Percentiles rank a stretch among this genome's conserved stretches.
phyloP scores from a whole-genome alignment of 192 early-diverging fungal species.

The Umbelopsis vinacea region DNA sequence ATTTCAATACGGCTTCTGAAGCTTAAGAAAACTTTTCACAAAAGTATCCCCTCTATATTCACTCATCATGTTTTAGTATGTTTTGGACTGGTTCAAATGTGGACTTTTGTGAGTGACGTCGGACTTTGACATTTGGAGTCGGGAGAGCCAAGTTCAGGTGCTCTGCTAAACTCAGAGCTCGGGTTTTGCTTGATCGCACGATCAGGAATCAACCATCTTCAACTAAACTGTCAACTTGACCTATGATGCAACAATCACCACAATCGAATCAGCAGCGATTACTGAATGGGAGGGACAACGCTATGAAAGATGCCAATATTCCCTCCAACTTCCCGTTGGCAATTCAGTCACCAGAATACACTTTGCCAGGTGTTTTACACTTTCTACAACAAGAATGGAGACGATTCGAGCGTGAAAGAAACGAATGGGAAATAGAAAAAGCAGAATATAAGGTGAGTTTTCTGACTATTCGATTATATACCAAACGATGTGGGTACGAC shows the following conservation, averaged over 20 bases:
- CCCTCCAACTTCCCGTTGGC: background rate
- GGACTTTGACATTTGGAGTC: background rate
- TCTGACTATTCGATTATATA: no score
- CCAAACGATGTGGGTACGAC: no score
- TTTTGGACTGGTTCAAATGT: background rate
- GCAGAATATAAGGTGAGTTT: conserved; percentile 73
- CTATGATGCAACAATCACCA: background rate
- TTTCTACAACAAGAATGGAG: conserved; percentile 86
- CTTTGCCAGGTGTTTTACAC: conserved; percentile 76
- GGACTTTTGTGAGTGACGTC: background rate
- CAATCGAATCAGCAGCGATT: background rate
- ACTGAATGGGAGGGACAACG: background rate
- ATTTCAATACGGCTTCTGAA: no score
- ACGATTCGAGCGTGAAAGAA: conserved; percentile 79
- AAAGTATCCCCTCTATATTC: background rate
- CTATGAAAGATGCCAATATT: background rate
- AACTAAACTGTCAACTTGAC: conserved; percentile 1
- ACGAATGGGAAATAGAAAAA: conserved; percentile 85
- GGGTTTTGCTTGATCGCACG: background rate
- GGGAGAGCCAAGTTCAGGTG: background rate
- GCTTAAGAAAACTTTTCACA: no score
- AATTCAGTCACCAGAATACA: conserved; percentile 46
- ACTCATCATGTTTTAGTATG: background rate
- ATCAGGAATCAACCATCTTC: conserved; percentile 4
- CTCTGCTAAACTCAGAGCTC: background rate